Base-by-base conservation (phyloP, 805 yeast species). In the Lipomyces mesembrius region DNA sequence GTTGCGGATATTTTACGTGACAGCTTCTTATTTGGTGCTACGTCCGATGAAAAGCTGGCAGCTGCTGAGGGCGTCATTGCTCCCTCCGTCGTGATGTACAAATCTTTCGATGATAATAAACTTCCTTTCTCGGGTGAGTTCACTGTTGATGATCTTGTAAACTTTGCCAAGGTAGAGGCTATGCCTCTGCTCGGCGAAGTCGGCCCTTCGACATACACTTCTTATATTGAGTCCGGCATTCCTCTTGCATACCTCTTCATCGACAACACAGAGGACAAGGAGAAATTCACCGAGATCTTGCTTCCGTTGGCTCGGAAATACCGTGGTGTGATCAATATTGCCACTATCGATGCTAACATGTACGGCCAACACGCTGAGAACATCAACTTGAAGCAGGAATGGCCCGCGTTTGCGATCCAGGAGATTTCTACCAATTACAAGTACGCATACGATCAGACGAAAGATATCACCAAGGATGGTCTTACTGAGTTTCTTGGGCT, bases 161-260 rank as follows among this genome's bases (percentile, higher is more conserved):
- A 79, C 46, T 89, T 88, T 76, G 79, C 88, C 72, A 78, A 79
- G 63, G 78, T 80, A 72, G 95, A 92, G 81, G 79, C 88, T 59
- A 84, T 90, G 77, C 97, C 98, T 65, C 83, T 85, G 74, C 88
- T 93, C 74, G 97, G 96, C 75, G 97, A 93, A 79, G 86, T 94
- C 71, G 87, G 87, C 75, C 92, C 95, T 72, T 83, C 85, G 62
- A 88, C 95, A 71, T 95, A 89, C 84, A 81, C 84, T 79, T 76
- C 83, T 54, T 95, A 93, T 83, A 86, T 91, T 84, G 80, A 83
- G 64, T 81, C 92, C 67, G 84, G 86, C 46, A 71, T 87, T 64
- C 99, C 99, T 70, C 80, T 95, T 72, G 96, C 91, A 63, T 94
- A 93, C 84, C 87, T 90, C 78, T 95, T 95, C 83, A 92, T 90